These are phyloP conservation scores for Vitis vinifera DNA, from an alignment of 164 flowering plant species.

Conservation along the genomic window DNA sequence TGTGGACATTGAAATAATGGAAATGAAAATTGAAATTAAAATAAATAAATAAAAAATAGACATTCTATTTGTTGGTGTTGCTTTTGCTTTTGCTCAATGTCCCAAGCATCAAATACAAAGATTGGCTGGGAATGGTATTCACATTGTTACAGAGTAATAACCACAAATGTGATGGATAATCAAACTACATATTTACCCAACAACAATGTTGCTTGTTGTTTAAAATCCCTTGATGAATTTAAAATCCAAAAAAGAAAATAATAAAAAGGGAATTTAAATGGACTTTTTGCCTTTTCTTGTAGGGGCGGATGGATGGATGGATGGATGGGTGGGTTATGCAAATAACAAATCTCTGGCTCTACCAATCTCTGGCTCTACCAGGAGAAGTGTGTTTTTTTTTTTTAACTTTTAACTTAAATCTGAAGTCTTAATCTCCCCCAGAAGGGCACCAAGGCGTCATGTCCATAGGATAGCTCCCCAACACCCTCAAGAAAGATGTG, in stretches of 20 bases:
- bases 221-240: not conserved
- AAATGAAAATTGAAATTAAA: not conserved
- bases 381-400: too few relatives aligned
- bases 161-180: not conserved
- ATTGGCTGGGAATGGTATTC: conserved; percentile 5
- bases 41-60: not conserved
- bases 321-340: too few relatives aligned
- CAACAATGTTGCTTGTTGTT: conserved; percentile 1
- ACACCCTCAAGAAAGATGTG: conserved; percentile 66
- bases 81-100: not conserved
- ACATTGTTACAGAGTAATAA: conserved; percentile 2
- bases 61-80: not conserved
- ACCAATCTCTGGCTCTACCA: too few relatives aligned
- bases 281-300: not conserved
- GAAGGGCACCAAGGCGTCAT: conserved; percentile 70
- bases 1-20: too few relatives aligned
- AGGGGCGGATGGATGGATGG: not conserved
- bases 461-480: conserved; percentile 82
- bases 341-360: too few relatives aligned
- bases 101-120: not conserved
- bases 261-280: not conserved
- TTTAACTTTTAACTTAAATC: too few relatives aligned
- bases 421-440: conserved; percentile 21
- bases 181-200: conserved; percentile 1
- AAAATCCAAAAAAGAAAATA: not conserved